These are phyloP conservation scores for Phaeosphaeria sp. DNA, from an alignment of 2,329 filamentous ascomycete genomes.

Conservation along the genomic window DNA sequence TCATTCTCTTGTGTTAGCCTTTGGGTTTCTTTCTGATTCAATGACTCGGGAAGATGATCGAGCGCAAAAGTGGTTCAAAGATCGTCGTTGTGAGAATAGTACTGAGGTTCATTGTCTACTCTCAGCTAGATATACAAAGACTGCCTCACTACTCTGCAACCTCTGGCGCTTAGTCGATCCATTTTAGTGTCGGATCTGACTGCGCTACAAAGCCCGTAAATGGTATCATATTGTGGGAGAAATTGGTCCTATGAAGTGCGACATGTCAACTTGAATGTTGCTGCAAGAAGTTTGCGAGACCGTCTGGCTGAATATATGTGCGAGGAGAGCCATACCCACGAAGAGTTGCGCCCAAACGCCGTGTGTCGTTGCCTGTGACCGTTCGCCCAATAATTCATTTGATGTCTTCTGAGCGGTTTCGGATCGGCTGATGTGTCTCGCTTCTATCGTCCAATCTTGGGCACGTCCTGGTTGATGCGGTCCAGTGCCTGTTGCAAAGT, in stretches of 20 bases:
- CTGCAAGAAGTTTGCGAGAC: constrained; percentile 8
- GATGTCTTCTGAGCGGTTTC: constrained; percentile 4
- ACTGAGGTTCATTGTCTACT: background rate
- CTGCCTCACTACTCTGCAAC: background rate
- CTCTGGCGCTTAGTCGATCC: background rate
- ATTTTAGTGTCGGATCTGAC: background rate
- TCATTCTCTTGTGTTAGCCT: background rate
- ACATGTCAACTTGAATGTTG: constrained; percentile 28
- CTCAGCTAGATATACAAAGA: background rate
- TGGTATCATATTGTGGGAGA: constrained; percentile 34
- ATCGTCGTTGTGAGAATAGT: background rate
- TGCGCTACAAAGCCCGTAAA: background rate
- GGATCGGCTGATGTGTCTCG: background rate
- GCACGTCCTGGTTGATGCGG: constrained; percentile 44
- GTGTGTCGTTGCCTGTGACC: background rate
- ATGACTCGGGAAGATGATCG: background rate
- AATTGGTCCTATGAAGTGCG: constrained; percentile 24
- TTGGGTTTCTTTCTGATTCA: background rate
- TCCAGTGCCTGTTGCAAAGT: constrained; percentile 38
- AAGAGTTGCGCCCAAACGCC: constrained; percentile 30
- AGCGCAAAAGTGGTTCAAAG: background rate
- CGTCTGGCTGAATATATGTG: constrained; percentile 5
- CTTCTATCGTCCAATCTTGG: constrained; percentile 39
- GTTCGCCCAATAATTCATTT: background rate
- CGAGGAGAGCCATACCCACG: constrained; percentile 26